A percentile compares a stretch with the other conserved stretches of the same genome.
phyloP scores from a whole-genome alignment of 176 grass and related monocot genomes.

The Carex cristatella region DNA sequence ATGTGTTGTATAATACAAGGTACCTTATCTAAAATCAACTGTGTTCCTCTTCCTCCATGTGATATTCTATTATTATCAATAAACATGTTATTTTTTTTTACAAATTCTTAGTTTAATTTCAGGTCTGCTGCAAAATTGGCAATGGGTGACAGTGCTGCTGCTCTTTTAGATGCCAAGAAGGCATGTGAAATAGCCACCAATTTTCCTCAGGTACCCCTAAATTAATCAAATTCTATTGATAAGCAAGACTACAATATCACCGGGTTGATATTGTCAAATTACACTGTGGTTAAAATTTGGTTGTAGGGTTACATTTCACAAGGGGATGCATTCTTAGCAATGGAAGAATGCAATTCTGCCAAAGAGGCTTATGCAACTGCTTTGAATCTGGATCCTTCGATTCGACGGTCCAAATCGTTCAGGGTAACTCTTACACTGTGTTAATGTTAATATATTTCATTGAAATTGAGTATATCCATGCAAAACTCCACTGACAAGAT shows the following conservation, averaged over 20 bases:
- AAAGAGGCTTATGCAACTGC: conserved; percentile 57
- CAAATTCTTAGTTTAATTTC: conserved; percentile 17
- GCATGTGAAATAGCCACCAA: conserved; percentile 48
- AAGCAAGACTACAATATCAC: not conserved
- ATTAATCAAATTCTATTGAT: not conserved
- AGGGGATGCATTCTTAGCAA: conserved; percentile 58
- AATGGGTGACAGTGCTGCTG: conserved; percentile 36
- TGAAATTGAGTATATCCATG: not conserved
- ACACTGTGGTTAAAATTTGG: not conserved
- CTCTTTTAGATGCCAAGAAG: conserved; percentile 56
- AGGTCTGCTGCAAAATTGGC: conserved; percentile 72
- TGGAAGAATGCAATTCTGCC: conserved; percentile 44
- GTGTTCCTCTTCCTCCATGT: not conserved
- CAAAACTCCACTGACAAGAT: not conserved
- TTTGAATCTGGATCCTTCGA: conserved; percentile 68
- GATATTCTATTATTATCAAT: not conserved
- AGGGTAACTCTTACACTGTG: conserved; percentile 43
- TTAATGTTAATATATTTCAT: not conserved
- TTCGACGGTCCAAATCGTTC: conserved; percentile 70
- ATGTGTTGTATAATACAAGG: conserved; percentile 65
- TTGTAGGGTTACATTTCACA: conserved; percentile 62
- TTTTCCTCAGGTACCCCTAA: conserved; percentile 37
- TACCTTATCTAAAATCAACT: not conserved
- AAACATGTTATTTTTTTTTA: not conserved
- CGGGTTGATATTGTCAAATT: not conserved